Percentiles rank a stretch among this genome's conserved stretches.
Conservation (phyloP, 164 flowering plant species). For the Litsea cubeba region DNA sequence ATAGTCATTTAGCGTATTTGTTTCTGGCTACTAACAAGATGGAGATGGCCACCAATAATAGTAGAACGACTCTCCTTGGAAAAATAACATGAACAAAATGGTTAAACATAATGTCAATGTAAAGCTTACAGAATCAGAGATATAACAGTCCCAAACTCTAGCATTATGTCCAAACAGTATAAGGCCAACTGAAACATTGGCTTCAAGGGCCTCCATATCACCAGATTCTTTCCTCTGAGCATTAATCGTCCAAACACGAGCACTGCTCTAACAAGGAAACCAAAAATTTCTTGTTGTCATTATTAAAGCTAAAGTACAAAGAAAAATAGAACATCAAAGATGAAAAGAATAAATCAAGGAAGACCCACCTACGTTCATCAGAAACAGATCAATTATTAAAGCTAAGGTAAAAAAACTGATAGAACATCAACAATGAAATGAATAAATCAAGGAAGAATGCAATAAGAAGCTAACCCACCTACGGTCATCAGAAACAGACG, state of each 20-base stretch:
- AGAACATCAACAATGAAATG: neutral
- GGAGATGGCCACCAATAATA: neutral
- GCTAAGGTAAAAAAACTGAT: too few species aligned
- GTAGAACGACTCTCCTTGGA: neutral
- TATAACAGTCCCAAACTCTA: slow-evolving; percentile 92
- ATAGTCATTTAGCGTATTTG: too few species aligned
- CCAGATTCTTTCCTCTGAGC: slow-evolving; percentile 22
- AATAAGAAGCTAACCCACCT: slow-evolving; percentile 46
- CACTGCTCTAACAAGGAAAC: slow-evolving; percentile 50
- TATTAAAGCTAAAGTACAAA: slow-evolving; percentile 1
- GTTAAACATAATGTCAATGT: neutral
- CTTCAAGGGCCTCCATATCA: slow-evolving; percentile 19
- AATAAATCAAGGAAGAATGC: slow-evolving; percentile 7
- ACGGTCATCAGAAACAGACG: slow-evolving; percentile 98
- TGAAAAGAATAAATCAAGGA: neutral
- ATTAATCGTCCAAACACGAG: slow-evolving; percentile 66
- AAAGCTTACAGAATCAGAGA: slow-evolving; percentile 69
- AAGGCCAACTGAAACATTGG: slow-evolving; percentile 25
- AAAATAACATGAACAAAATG: neutral
- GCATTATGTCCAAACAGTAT: slow-evolving; percentile 89
- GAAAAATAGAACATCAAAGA: neutral
- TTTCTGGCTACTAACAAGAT: neutral
- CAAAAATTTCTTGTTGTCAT: slow-evolving; percentile 1
- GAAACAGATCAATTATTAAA: too few species aligned
- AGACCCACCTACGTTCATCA: neutral